Conservation (phyloP, 192 early-diverging fungal species). For the Coemansia aciculifera region DNA sequence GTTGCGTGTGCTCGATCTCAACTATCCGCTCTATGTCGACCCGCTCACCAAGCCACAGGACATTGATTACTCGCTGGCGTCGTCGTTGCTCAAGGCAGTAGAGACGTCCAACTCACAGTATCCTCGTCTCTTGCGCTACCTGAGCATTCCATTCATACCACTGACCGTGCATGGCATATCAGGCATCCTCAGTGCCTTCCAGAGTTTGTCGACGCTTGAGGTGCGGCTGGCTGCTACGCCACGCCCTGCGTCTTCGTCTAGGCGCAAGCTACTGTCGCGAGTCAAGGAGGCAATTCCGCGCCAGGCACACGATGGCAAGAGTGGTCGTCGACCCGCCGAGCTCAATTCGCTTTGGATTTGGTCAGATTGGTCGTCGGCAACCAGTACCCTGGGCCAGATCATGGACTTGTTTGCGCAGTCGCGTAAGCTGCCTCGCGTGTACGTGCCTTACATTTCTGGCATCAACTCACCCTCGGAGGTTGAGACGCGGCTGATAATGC, state of each 20-base stretch:
- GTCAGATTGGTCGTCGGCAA: conserved; percentile 52
- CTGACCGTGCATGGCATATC: conserved; percentile 45
- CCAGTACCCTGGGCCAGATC: conserved; percentile 41
- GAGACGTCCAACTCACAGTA: conserved; percentile 22
- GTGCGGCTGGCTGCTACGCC: conserved; percentile 41
- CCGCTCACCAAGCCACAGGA: conserved; percentile 47
- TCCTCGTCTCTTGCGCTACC: conserved; percentile 50
- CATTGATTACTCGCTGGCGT: conserved; percentile 45
- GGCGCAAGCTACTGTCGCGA: conserved; percentile 46
- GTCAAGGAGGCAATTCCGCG: conserved; percentile 38
- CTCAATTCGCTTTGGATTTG: conserved; percentile 50
- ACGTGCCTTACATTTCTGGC: conserved; percentile 46
- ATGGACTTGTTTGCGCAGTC: conserved; percentile 46
- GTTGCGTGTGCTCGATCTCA: conserved; percentile 52
- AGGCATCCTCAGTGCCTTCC: conserved; percentile 43
- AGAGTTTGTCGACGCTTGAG: conserved; percentile 40
- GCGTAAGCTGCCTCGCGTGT: conserved; percentile 36
- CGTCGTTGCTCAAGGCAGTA: conserved; percentile 33
- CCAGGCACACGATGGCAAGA: conserved; percentile 23
- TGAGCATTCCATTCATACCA: conserved; percentile 53
- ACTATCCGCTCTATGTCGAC: conserved; percentile 55
- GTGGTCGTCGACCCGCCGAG: conserved; percentile 28
- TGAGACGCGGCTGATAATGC: conserved; percentile 48
- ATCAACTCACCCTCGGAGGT: conserved; percentile 43
- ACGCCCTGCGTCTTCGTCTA: conserved; percentile 36